A percentile compares a stretch with the other conserved stretches of the same genome.
Evolutionary conservation across 2,329 filamentous ascomycete genomes (phyloP).

Genomic region (Lithohypha guttulata): DNA sequence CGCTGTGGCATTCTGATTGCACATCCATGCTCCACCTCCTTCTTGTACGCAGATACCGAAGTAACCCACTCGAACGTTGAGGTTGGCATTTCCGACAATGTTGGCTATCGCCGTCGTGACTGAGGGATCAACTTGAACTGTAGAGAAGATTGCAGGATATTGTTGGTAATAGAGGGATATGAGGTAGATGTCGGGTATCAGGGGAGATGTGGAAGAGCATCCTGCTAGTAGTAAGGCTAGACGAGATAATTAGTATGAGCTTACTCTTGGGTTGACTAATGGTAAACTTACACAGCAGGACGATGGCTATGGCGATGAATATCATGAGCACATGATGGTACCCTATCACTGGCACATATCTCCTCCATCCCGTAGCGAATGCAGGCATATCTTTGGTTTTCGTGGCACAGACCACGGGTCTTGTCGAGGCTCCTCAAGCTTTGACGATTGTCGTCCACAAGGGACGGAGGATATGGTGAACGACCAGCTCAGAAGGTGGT

Average conservation of each 20-base stretch:
- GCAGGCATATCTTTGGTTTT: conserved; percentile 17
- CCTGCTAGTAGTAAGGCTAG: conserved; percentile 82
- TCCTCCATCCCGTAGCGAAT: conserved; percentile 28
- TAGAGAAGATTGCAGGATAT: conserved; percentile 71
- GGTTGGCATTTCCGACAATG: conserved; percentile 71
- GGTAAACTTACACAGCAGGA: conserved; percentile 72
- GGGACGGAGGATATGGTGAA: conserved; percentile 10
- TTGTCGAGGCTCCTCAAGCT: conserved; percentile 1
- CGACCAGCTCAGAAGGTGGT: conserved; percentile 9
- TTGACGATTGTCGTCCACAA: conserved; percentile 8
- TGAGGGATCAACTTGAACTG: conserved; percentile 82
- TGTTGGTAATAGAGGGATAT: conserved; percentile 93
- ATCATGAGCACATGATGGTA: conserved; percentile 94
- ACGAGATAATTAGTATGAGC: conserved; percentile 17
- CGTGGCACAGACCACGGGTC: conserved; percentile 1
- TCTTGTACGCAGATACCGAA: conserved; percentile 96
- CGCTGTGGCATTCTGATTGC: conserved; percentile 92
- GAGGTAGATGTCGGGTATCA: conserved; percentile 93
- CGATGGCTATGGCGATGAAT: conserved; percentile 83
- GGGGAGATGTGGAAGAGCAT: conserved; percentile 89
- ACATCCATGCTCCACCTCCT: conserved; percentile 82
- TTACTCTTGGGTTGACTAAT: conserved; percentile 12
- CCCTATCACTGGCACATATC: conserved; percentile 51
- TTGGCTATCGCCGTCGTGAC: conserved; percentile 76
- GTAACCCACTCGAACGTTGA: conserved; percentile 91